Base-by-base conservation (phyloP, 169 alveolate genomes). In the Plasmodium fragile region DNA sequence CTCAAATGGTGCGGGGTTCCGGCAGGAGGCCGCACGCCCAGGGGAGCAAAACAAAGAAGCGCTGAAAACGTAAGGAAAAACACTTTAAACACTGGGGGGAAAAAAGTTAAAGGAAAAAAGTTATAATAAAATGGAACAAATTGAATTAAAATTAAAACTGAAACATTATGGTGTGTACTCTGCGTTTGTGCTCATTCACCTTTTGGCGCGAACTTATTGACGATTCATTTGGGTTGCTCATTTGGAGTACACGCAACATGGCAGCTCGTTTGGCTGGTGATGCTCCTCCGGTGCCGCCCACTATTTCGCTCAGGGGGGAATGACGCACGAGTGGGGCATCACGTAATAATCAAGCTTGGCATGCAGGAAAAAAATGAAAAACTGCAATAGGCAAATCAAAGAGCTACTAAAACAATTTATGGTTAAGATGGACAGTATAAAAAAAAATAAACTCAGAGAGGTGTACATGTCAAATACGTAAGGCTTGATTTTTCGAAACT, bases 371-470 rank as follows among this genome's bases (percentile, higher is more conserved):
- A 89, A 89, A 89, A 89, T 89, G 39, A 89, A 89, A 43, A 89
- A 89, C 75, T 89, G 94, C 34, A 89, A 25, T 22, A 89, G 13
- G 25, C 91, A 52, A 89, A 89, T 89, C 43, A 89, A 18, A 79
- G 52, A 55, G 82, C 94, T 89, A 89, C 94, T 89, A 89, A 89
- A 89, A 89, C 91, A 89, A 69, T 89, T 89, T 39, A 89, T 89
- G 6, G 94, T 89, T 79, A 89, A 34, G 7, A 89, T 52, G 82
- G 94, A 89, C 65, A 89, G 65, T 2, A 89, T 89, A 43, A 89
- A 89, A 69, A 89, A 89, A 65, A 89, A 89, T 89, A 89, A 77
- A 59, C 91, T 89, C 34, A 89, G 53, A 4, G 94, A 89, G n/a
- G 94, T 89, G 72, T 89, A 89, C 25, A 89, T 11, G 71, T 89